Evolutionary conservation across 2,329 filamentous ascomycete species (phyloP).

Genomic region (Fusarium bulbicola): DNA sequence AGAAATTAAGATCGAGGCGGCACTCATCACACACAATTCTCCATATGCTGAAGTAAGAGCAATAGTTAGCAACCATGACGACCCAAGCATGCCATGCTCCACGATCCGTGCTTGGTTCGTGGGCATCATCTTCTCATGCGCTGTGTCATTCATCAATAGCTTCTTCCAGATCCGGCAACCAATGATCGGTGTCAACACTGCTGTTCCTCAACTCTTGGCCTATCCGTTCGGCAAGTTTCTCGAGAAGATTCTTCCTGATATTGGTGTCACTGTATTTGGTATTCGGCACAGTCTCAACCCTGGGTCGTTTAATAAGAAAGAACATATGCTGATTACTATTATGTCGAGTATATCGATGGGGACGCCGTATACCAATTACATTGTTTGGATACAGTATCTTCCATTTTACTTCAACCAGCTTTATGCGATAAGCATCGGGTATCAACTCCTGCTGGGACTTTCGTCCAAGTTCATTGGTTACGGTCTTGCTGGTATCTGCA

Average conservation of each 20-base stretch:
- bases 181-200: conserved; percentile 59
- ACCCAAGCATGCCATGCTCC: conserved; percentile 59
- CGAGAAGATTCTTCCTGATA: conserved; percentile 61
- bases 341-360: conserved; percentile 67
- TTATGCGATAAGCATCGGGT: conserved; percentile 58
- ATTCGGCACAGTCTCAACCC: conserved; percentile 62
- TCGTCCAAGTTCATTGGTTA: conserved; percentile 66
- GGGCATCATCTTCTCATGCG: conserved; percentile 59
- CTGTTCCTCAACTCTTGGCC: conserved; percentile 66
- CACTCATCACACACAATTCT: conserved; percentile 61
- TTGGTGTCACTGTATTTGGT: conserved; percentile 57
- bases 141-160: conserved; percentile 63
- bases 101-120: conserved; percentile 65
- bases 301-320: conserved; percentile 66
- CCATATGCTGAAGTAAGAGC: conserved; percentile 66
- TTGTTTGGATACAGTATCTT: conserved; percentile 60
- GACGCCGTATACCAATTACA: conserved; percentile 59
- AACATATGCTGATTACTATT: conserved; percentile 68
- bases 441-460: conserved; percentile 60
- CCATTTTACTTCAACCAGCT: conserved; percentile 61
- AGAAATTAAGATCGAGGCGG: conserved; percentile 62
- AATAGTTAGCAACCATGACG: conserved; percentile 63
- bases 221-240: conserved; percentile 63
- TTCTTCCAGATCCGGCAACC: conserved; percentile 67
- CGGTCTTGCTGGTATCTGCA: conserved; percentile 60